Conservation (phyloP, 345 rosid genomes). For the Salix exigua region DNA sequence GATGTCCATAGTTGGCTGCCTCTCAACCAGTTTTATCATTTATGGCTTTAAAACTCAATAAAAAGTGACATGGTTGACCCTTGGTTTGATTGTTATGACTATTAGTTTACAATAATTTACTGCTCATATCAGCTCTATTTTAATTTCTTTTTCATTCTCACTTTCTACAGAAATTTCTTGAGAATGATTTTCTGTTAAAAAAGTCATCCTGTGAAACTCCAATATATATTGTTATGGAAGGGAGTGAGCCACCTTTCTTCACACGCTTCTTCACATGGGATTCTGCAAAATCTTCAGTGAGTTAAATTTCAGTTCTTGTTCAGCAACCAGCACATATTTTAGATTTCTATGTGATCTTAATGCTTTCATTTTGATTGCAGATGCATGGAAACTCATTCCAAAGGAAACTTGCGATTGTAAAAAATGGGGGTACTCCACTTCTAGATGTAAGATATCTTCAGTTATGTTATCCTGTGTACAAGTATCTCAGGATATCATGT, state of each 20-base stretch:
- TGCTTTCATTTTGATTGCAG: constrained; percentile 39
- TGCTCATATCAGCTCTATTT: background rate
- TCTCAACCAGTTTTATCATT: no score
- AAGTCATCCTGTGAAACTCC: constrained; percentile 69
- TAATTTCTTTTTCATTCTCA: background rate
- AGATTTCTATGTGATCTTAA: constrained; percentile 10
- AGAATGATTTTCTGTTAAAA: constrained; percentile 70
- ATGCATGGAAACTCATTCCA: constrained; percentile 97
- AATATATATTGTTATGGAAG: constrained; percentile 68
- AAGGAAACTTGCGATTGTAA: constrained; percentile 74
- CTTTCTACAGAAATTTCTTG: constrained; percentile 67
- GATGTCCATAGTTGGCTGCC: background rate
- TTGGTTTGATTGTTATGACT: no score
- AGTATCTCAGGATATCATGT: constrained; percentile 1
- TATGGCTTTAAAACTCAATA: no score
- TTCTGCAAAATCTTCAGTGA: constrained; percentile 72
- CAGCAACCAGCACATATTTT: background rate
- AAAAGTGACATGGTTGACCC: no score
- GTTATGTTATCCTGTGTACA: background rate
- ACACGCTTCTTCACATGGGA: constrained; percentile 96
- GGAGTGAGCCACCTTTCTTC: constrained; percentile 91
- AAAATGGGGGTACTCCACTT: constrained; percentile 63
- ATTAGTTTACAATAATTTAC: background rate
- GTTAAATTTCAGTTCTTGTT: constrained; percentile 22
- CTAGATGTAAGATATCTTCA: constrained; percentile 54